A percentile compares a stretch with the other conserved stretches of the same genome.
phyloP scores from a whole-genome alignment of 768 basidiomycete species.

The Russula emetica region DNA sequence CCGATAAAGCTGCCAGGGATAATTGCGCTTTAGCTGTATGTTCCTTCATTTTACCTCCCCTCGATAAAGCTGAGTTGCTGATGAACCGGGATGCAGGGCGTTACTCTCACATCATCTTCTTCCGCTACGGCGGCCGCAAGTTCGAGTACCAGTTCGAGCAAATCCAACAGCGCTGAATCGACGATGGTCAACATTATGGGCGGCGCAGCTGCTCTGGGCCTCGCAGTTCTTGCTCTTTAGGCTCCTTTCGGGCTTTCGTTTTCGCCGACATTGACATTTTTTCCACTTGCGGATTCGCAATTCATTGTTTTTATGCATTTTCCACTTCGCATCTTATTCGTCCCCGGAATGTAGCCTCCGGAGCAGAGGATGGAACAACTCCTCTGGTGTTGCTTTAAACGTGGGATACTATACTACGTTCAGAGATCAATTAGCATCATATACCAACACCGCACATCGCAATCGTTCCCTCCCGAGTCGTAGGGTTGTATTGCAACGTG shows the following conservation, averaged over 20 bases:
- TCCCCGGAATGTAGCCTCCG: background rate
- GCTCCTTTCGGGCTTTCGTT: background rate
- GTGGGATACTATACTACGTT: background rate
- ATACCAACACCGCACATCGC: conserved; percentile 10
- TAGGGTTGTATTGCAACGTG: background rate
- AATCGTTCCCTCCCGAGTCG: background rate
- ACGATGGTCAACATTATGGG: conserved; percentile 18
- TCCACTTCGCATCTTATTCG: background rate
- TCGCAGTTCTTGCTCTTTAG: conserved; percentile 23
- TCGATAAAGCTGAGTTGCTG: background rate
- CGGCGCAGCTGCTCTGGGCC: conserved; percentile 22
- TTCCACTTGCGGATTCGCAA: background rate
- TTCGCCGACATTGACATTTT: background rate
- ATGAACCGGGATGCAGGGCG: conserved; percentile 17
- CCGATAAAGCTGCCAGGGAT: conserved; percentile 40
- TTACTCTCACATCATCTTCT: conserved; percentile 21
- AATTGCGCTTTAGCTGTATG: conserved; percentile 50
- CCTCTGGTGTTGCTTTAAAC: background rate
- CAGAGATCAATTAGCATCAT: background rate
- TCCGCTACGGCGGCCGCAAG: background rate
- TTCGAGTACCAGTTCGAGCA: background rate
- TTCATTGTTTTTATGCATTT: background rate
- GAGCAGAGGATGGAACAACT: background rate
- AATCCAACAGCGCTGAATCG: conserved; percentile 6
- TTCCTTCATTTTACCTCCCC: background rate